A percentile compares a stretch with the other conserved stretches of the same genome.
Evolutionary conservation across 805 yeast genomes (phyloP).

Genomic region (Helenozyma rhizophorensis): DNA sequence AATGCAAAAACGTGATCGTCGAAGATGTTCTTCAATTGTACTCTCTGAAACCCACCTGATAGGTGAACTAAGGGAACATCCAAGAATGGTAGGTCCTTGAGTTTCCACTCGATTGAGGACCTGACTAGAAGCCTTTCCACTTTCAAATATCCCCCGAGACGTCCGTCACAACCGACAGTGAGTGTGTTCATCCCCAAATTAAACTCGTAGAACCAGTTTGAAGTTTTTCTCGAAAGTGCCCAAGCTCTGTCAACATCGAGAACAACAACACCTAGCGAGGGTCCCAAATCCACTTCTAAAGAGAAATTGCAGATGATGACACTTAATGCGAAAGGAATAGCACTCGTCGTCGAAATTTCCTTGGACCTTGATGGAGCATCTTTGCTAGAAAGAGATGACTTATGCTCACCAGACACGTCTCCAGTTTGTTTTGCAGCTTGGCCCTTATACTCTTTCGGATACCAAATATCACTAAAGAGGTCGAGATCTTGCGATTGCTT

Average conservation of each 20-base stretch:
- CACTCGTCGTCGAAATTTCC: conserved; percentile 56
- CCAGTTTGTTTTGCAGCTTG: conserved; percentile 5
- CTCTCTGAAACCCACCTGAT: conserved; percentile 49
- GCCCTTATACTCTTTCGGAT: conserved; percentile 31
- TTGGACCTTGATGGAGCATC: conserved; percentile 29
- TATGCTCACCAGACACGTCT: conserved; percentile 6
- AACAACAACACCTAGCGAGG: conserved; percentile 66
- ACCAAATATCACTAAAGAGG: conserved; percentile 80
- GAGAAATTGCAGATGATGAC: conserved; percentile 49
- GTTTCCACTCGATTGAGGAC: conserved; percentile 70
- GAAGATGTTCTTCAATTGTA: conserved; percentile 63
- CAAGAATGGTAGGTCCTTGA: conserved; percentile 33
- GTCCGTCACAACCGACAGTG: conserved; percentile 58
- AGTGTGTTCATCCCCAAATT: conserved; percentile 55
- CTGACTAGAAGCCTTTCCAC: conserved; percentile 49
- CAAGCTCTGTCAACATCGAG: conserved; percentile 57
- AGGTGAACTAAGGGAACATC: conserved; percentile 67
- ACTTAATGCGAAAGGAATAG: conserved; percentile 73
- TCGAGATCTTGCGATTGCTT: conserved; percentile 86
- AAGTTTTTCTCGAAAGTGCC: conserved; percentile 62
- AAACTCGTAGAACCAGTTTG: conserved; percentile 68
- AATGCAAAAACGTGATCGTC: conserved; percentile 85
- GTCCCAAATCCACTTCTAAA: conserved; percentile 73
- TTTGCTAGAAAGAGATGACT: too few species aligned
- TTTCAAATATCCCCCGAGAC: conserved; percentile 69